Percentiles rank a stretch among this genome's conserved stretches.
Evolutionary conservation across 768 basidiomycete genomes (phyloP).

Genomic region (Austroboletus festivus): DNA sequence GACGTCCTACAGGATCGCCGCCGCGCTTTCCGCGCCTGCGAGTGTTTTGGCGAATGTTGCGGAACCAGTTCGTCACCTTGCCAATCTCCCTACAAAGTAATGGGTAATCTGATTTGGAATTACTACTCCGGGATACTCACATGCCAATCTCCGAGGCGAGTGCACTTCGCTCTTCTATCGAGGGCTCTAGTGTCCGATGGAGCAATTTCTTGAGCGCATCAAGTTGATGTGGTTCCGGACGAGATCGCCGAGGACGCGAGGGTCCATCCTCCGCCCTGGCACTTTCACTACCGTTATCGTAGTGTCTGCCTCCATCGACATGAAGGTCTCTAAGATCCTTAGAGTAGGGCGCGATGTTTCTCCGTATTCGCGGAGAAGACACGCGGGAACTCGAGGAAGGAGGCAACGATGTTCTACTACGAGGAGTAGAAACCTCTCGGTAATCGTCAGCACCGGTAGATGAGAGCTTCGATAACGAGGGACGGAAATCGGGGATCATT

Average conservation of each 20-base stretch:
- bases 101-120: constrained; percentile 4
- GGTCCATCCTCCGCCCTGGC: constrained; percentile 31
- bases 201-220: constrained; percentile 71
- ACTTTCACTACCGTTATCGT: constrained; percentile 21
- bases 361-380: constrained; percentile 31
- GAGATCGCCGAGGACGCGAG: constrained; percentile 63
- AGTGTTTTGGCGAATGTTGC: constrained; percentile 79
- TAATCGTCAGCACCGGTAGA: constrained; percentile 16
- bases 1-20: constrained; percentile 37
- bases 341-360: constrained; percentile 24
- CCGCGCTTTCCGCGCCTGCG: constrained; percentile 61
- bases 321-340: constrained; percentile 28
- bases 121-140: constrained; percentile 34
- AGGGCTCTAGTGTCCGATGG: constrained; percentile 64
- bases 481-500: constrained; percentile 18
- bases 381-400: constrained; percentile 26
- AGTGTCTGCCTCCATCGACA: constrained; percentile 22
- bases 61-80: constrained; percentile 88
- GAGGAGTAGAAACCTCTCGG: constrained; percentile 19
- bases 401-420: constrained; percentile 31
- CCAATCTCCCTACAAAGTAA: constrained; percentile 59
- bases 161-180: constrained; percentile 74
- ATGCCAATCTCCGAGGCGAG: constrained; percentile 78
- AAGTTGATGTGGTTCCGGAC: constrained; percentile 77
- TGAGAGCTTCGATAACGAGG: constrained; percentile 10